Conservation (phyloP, 192 early-diverging fungal species). For the Linnemannia schmuckeri region DNA sequence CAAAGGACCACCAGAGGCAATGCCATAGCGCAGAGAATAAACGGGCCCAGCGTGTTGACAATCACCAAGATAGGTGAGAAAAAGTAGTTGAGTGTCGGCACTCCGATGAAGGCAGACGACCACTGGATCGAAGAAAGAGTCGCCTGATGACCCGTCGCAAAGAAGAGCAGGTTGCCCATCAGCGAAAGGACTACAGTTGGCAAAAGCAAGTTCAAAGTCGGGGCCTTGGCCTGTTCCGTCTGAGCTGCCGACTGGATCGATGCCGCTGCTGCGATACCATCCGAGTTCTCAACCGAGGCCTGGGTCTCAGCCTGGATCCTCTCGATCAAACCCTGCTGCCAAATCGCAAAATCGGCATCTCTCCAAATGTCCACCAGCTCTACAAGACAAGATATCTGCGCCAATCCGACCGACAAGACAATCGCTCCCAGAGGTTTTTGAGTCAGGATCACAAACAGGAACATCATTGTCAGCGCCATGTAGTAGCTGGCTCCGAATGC, state of each 20-base stretch:
- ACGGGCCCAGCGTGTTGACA: conserved; percentile 83
- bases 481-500: conserved; percentile 79
- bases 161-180: conserved; percentile 77
- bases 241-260: neutral
- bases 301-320: conserved; percentile 24
- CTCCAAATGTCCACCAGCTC: conserved; percentile 65
- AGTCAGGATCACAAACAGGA: conserved; percentile 73
- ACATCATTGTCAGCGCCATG: conserved; percentile 70
- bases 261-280: conserved; percentile 8
- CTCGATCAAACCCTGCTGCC: conserved; percentile 19
- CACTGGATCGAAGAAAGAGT: conserved; percentile 93
- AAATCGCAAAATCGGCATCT: conserved; percentile 42
- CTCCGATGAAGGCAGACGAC: conserved; percentile 89
- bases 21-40: conserved; percentile 61
- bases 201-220: conserved; percentile 48
- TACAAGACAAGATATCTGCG: conserved; percentile 58
- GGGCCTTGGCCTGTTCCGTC: conserved; percentile 19
- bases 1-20: conserved; percentile 73
- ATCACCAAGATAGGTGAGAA: conserved; percentile 77
- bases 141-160: conserved; percentile 94
- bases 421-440: conserved; percentile 89
- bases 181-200: conserved; percentile 64
- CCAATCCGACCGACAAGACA: conserved; percentile 62
- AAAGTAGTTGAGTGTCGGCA: conserved; percentile 77
- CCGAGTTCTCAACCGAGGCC: neutral